Evolutionary conservation across 2,329 filamentous ascomycete genomes (phyloP), one percentile per base, ranked within the genome.

Genomic region (Colletotrichum sp.): DNA sequence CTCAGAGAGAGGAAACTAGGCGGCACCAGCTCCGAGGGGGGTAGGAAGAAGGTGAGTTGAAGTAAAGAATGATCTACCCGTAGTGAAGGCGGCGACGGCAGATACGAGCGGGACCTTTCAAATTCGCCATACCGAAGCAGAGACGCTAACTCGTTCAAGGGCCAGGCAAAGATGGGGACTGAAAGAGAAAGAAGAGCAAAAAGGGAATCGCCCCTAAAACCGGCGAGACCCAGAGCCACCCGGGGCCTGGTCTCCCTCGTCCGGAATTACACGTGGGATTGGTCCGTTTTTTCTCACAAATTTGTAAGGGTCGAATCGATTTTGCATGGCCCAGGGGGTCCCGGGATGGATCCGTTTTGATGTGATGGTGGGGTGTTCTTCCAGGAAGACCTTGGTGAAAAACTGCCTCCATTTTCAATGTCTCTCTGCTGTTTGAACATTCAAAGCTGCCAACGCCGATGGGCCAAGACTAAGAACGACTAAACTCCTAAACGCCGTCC

Each of bases 211-310:
- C 36, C 36, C 60, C 60, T 38, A 48, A 32, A 38, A 66, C 36
- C 43, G 28, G 36, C 30, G 30, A 48, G 52, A 61, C 34, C 38
- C 36, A 66, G n/a, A 26, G 30, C 30, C 30, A 30, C 16, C 26
- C 12, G n/a, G 26, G 55, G 55, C 21, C 55, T 21, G 26, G 43
- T n/a, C 8, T 38, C 16, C 26, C n/a, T n/a, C 52, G 21, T 18
- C 62, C 62, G 72, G 69, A 72, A 62, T 62, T 58, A 64, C 30
- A 75, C 64, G 69, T 64, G 62, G 69, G 36, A 58, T 58, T 64
- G 32, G 34, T 24, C 30, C 26, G 24, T 30, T 61, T 15, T 32
- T 70, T 36, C 48, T 48, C 18, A 12, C 18, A n/a, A 68, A 56
- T 69, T 61, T 68, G 43, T 58, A 30, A 66, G 38, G 61, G 18